Base-by-base conservation (phyloP, 371 early-diverging fungal genomes). In the Conidiobolus coronatus region DNA sequence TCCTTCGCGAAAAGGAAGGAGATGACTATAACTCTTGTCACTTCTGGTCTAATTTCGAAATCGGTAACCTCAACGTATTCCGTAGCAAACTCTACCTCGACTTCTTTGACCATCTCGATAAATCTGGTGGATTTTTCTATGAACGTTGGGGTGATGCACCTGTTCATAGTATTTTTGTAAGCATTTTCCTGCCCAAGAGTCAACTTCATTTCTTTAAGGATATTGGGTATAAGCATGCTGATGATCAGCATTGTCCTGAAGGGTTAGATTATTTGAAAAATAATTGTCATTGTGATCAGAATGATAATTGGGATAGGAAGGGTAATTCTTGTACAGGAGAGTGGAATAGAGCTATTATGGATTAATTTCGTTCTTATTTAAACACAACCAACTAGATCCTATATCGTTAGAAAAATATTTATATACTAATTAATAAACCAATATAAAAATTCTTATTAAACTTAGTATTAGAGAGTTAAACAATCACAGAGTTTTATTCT, bases 141-240 rank as follows among this genome's bases (percentile, higher is more conserved):
- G 91, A 92, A 59, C 64, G 83, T 36, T 93, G 93, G 92, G 92
- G 93, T 6, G 94, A 92, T 67, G 94, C 93, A 13, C 93, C 94
- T 12, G 79, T 96, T 4, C 96, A 92, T 52, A 86, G 89, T 9
- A 57, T 96, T 12, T 91, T 85, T 0, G 85, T 78, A 0, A 81
- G 81, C 0, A 55, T 95, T 59, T 66, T 88, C 63, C 56, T 94
- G 12, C 63, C 67, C 17, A 73, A 70, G 51, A 59, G 63, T 37
- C 71, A 88, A 60, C 69, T 91, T 19, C 91, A 91, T 53, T 92
- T 84, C 61, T 95, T 93, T 54, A 81, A 88, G 52, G 83, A 85
- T 51, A 79, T 86, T 48, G 88, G 86, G 0, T 85, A 84, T 53
- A 65, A 68, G 24, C 84, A 85, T 53, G 72, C 65, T 40, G 54